Evolutionary conservation across 129 eudicot genomes (phyloP).

Genomic region (Smallanthus sonchifolius): DNA sequence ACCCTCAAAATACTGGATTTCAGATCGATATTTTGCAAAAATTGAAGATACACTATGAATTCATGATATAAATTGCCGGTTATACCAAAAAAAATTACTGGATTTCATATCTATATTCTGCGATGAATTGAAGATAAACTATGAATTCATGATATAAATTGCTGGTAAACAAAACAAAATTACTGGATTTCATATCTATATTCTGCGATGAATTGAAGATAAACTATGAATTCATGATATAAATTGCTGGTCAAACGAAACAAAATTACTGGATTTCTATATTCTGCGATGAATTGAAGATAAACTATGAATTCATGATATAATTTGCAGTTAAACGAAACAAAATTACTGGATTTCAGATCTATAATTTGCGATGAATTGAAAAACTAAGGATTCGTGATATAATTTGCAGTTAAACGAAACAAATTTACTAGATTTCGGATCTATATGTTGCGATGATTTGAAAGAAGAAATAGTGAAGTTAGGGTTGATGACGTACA

Average conservation of each 20-base stretch:
- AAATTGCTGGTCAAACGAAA: too few species aligned
- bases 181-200: neutral
- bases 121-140: neutral
- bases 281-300: too few species aligned
- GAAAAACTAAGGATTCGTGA: neutral
- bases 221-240: too few species aligned
- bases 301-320: neutral
- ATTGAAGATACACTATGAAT: too few species aligned
- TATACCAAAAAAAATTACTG: too few species aligned
- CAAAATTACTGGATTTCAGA: neutral
- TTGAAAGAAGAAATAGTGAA: neutral
- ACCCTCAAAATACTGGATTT: neutral
- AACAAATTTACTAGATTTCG: neutral
- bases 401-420: neutral
- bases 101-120: neutral
- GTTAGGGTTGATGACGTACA: conserved; percentile 22
- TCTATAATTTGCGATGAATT: too few species aligned
- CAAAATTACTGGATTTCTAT: too few species aligned
- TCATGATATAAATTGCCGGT: too few species aligned
- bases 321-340: neutral
- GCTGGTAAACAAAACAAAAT: neutral
- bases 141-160: neutral
- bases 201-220: neutral
- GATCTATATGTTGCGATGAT: neutral
- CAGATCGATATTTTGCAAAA: neutral